Percentiles rank a stretch among this genome's conserved stretches.
These are phyloP conservation scores for Pterocarpus santalinus DNA, from an alignment of 306 rosid genomes.

Conservation along the genomic window DNA sequence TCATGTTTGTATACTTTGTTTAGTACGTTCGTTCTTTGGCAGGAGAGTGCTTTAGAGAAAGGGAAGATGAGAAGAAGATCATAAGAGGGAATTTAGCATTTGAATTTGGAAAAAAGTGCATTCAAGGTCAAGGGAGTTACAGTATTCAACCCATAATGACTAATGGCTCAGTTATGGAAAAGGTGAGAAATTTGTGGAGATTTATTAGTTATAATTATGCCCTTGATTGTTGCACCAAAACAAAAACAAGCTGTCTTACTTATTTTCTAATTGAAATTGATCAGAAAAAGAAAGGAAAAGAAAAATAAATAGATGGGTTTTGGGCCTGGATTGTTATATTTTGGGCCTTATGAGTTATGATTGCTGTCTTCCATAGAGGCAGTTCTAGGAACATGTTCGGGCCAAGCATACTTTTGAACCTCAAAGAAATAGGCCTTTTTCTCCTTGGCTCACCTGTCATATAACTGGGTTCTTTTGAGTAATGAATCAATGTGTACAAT, in stretches of 20 bases:
- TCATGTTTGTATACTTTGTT: slow-evolving; percentile 41
- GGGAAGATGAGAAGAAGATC: neutral
- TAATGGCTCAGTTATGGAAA: slow-evolving; percentile 52
- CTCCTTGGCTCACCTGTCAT: too few relatives aligned
- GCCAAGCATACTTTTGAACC: too few relatives aligned
- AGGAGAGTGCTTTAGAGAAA: slow-evolving; percentile 3
- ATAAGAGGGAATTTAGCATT: slow-evolving; percentile 43
- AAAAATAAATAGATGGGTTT: too few relatives aligned
- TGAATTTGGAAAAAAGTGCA: slow-evolving; percentile 48
- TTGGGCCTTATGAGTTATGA: too few relatives aligned
- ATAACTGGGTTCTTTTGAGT: too few relatives aligned
- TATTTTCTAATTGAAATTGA: slow-evolving; percentile 3
- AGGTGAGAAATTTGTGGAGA: slow-evolving; percentile 45
- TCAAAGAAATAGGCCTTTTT: too few relatives aligned
- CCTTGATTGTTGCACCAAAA: neutral
- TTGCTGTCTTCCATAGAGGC: too few relatives aligned
- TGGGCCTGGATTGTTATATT: too few relatives aligned
- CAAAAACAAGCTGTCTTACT: slow-evolving; percentile 15
- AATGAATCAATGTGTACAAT: too few relatives aligned
- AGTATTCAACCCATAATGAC: slow-evolving; percentile 45
- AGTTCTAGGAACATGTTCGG: too few relatives aligned
- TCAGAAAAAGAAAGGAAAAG: neutral
- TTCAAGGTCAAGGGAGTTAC: slow-evolving; percentile 49
- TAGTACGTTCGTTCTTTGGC: neutral
- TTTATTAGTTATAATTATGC: neutral